A percentile compares a stretch with the other conserved stretches of the same genome.
phyloP scores from a whole-genome alignment of 2,329 filamentous ascomycete genomes.

The Alternaria longipes region DNA sequence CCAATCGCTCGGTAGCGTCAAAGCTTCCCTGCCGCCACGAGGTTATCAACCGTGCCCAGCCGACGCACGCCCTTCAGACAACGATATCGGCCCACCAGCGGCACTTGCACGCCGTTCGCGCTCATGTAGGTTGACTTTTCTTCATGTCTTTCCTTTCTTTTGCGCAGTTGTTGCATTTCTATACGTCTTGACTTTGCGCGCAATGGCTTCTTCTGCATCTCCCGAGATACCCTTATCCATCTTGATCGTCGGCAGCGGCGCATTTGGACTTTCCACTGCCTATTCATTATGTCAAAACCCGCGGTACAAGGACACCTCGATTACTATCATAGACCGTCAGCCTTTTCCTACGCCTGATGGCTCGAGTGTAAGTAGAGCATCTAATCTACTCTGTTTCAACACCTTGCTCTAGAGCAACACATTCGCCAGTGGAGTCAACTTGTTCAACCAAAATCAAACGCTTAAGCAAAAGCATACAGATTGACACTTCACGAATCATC shows the following conservation, averaged over 20 bases:
- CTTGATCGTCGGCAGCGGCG: slow-evolving; percentile 62
- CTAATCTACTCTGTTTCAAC: neutral
- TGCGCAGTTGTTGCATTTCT: slow-evolving; percentile 6
- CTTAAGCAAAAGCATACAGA: slow-evolving; percentile 34
- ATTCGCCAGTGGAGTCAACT: neutral
- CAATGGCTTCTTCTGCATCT: slow-evolving; percentile 33
- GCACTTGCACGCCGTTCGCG: slow-evolving; percentile 11
- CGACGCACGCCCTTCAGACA: slow-evolving; percentile 28
- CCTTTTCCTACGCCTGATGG: slow-evolving; percentile 67
- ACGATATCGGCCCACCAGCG: slow-evolving; percentile 43
- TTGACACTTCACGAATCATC: slow-evolving; percentile 70
- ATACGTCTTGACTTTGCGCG: neutral
- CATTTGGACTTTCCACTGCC: slow-evolving; percentile 71
- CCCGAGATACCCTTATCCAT: slow-evolving; percentile 53
- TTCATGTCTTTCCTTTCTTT: slow-evolving; percentile 1
- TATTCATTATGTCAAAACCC: slow-evolving; percentile 73
- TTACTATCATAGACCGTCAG: slow-evolving; percentile 67
- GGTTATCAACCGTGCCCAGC: slow-evolving; percentile 34
- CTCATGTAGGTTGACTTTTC: slow-evolving; percentile 20
- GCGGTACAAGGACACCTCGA: slow-evolving; percentile 58
- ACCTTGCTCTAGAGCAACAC: neutral
- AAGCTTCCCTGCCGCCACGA: slow-evolving; percentile 26
- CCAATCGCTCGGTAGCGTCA: slow-evolving; percentile 25
- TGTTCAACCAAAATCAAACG: neutral
- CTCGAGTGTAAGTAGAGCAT: slow-evolving; percentile 56